Evolutionary conservation across 495 filamentous ascomycete species (phyloP).

Genomic region (Jackrogersella multiformis): DNA sequence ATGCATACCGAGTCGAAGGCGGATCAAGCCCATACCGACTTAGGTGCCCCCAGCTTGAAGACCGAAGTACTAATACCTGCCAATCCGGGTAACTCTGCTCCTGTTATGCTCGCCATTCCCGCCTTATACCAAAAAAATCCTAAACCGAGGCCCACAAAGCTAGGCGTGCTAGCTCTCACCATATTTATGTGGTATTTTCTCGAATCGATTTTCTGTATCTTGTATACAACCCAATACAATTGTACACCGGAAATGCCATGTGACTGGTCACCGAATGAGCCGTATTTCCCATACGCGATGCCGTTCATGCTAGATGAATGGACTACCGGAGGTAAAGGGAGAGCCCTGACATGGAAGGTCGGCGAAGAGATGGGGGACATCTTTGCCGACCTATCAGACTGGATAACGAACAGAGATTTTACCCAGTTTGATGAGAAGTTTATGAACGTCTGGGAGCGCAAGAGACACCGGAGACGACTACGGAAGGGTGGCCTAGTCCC

Average conservation of each 20-base stretch:
- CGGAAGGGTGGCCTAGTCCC: slow-evolving; percentile 49
- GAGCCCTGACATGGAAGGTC: slow-evolving; percentile 37
- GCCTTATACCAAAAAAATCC: slow-evolving; percentile 63
- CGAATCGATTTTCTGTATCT: slow-evolving; percentile 68
- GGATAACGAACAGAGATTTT: slow-evolving; percentile 51
- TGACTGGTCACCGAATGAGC: slow-evolving; percentile 60
- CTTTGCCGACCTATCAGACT: slow-evolving; percentile 54
- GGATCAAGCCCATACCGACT: slow-evolving; percentile 13
- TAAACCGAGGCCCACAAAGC: slow-evolving; percentile 62
- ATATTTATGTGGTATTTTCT: slow-evolving; percentile 64
- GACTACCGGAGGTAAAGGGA: slow-evolving; percentile 57
- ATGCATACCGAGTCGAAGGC: slow-evolving; percentile 51
- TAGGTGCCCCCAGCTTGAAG: slow-evolving; percentile 6
- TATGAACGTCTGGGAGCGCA: slow-evolving; percentile 47
- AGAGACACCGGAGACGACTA: slow-evolving; percentile 53
- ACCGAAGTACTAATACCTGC: slow-evolving; percentile 6
- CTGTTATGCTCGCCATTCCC: slow-evolving; percentile 65
- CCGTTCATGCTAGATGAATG: slow-evolving; percentile 66
- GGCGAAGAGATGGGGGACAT: slow-evolving; percentile 52
- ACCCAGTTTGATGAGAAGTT: slow-evolving; percentile 46
- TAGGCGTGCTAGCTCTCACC: slow-evolving; percentile 63
- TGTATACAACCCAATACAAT: slow-evolving; percentile 64
- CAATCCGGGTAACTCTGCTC: slow-evolving; percentile 41
- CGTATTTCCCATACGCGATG: slow-evolving; percentile 62
- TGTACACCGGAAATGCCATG: slow-evolving; percentile 56